Evolutionary conservation across 2,329 filamentous ascomycete genomes (phyloP).

Genomic region (Neofusicoccum laricinum): DNA sequence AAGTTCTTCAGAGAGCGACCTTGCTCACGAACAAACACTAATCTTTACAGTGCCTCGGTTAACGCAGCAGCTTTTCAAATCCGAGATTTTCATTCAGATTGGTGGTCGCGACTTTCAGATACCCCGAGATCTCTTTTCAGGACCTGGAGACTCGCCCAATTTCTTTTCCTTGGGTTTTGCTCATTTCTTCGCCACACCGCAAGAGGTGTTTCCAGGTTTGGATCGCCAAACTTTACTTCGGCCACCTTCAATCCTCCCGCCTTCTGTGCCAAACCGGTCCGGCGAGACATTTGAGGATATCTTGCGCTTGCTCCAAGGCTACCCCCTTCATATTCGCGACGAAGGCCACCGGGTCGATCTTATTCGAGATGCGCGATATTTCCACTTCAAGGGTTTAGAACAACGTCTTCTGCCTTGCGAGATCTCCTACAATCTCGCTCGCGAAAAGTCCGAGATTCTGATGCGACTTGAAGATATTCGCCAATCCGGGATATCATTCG

Average conservation of each 20-base stretch:
- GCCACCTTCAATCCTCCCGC: slow-evolving; percentile 81
- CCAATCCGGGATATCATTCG: slow-evolving; percentile 75
- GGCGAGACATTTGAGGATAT: slow-evolving; percentile 84
- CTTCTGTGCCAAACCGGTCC: slow-evolving; percentile 74
- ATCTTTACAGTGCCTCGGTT: slow-evolving; percentile 64
- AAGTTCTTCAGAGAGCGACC: slow-evolving; percentile 40
- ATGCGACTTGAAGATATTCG: slow-evolving; percentile 83
- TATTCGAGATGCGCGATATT: slow-evolving; percentile 84
- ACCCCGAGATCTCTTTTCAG: slow-evolving; percentile 77
- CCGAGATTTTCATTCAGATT: slow-evolving; percentile 88
- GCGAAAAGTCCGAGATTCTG: slow-evolving; percentile 69
- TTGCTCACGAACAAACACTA: background rate
- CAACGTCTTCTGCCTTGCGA: slow-evolving; percentile 78
- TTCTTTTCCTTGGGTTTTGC: slow-evolving; percentile 92
- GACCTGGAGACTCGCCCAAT: slow-evolving; percentile 85
- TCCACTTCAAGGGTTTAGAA: slow-evolving; percentile 87
- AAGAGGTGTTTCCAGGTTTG: slow-evolving; percentile 81
- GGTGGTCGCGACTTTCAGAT: slow-evolving; percentile 86
- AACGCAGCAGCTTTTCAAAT: slow-evolving; percentile 86
- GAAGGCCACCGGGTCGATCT: slow-evolving; percentile 75
- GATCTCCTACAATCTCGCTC: slow-evolving; percentile 70
- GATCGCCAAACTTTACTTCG: slow-evolving; percentile 75
- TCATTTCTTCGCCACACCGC: slow-evolving; percentile 77
- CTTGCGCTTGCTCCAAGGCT: slow-evolving; percentile 77
- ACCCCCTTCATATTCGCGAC: slow-evolving; percentile 72